Conservation (phyloP, 1,284 basidiomycete genomes). For the Moniliella sp. region DNA sequence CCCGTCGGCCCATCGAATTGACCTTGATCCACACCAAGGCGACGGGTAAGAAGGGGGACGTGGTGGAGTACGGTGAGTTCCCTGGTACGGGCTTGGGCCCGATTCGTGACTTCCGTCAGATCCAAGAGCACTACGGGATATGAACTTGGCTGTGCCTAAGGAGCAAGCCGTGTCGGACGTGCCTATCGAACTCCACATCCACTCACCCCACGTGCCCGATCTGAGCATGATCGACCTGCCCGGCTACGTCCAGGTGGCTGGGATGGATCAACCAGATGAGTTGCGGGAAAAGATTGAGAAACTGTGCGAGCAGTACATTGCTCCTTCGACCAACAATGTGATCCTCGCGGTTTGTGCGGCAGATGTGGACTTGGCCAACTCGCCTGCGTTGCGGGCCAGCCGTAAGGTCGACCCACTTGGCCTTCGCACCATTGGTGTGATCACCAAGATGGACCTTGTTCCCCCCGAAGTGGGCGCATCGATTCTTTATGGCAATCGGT, state of each 20-base stretch:
- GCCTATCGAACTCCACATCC: constrained; percentile 85
- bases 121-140: constrained; percentile 80
- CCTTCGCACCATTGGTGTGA: constrained; percentile 78
- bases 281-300: constrained; percentile 74
- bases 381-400: constrained; percentile 75
- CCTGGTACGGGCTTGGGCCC: constrained; percentile 66
- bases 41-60: constrained; percentile 2
- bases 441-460: constrained; percentile 98
- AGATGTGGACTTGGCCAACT: constrained; percentile 94
- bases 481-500: constrained; percentile 73
- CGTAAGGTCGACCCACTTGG: constrained; percentile 83
- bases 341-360: constrained; percentile 92
- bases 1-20: constrained; percentile 84
- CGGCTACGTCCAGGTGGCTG: constrained; percentile 82
- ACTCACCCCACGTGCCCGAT: constrained; percentile 85
- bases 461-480: constrained; percentile 56
- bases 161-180: constrained; percentile 75
- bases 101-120: constrained; percentile 65
- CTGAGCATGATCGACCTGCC: constrained; percentile 89
- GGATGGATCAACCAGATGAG: constrained; percentile 80
- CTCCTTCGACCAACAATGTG: constrained; percentile 90
- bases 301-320: constrained; percentile 87
- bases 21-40: constrained; percentile 74
- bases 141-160: constrained; percentile 76
- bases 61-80: constrained; percentile 71